Evolutionary conservation across 208 protist species (phyloP).

Genomic region (Eutreptiella sp.): DNA sequence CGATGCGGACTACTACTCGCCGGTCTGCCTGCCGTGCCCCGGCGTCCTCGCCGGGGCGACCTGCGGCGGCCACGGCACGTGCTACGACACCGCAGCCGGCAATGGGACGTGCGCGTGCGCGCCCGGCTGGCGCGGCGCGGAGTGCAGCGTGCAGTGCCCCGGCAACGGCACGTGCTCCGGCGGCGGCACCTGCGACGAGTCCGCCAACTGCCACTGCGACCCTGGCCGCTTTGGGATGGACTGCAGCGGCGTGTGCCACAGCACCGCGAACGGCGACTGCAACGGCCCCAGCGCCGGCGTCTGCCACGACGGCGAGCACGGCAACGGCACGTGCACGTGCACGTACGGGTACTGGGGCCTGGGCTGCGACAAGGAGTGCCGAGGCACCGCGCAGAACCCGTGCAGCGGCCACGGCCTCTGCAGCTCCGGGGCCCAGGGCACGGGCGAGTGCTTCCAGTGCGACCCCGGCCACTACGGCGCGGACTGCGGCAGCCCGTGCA

Average conservation of each 20-base stretch:
- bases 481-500: conserved; percentile 15
- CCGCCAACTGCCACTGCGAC: background rate
- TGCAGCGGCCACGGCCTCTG: conserved; percentile 5
- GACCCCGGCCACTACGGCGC: conserved; percentile 15
- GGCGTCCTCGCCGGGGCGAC: background rate
- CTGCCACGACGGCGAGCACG: conserved; percentile 6
- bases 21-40: conserved; percentile 1
- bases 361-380: no score
- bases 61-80: background rate
- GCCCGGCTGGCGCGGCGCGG: background rate
- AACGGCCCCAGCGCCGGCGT: conserved; percentile 11
- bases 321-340: background rate
- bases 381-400: background rate
- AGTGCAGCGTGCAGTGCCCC: no score
- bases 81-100: background rate
- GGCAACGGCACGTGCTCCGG: no score
- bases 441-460: conserved; percentile 1
- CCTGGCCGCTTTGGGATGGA: conserved; percentile 16
- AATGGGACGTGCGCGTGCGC: conserved; percentile 10
- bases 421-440: background rate
- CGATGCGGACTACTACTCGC: background rate
- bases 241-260: conserved; percentile 21
- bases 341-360: no score
- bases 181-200: no score
- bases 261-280: background rate